These are phyloP conservation scores for Chaetomium sp. DNA, from an alignment of 2,329 filamentous ascomycete genomes.

Conservation along the genomic window DNA sequence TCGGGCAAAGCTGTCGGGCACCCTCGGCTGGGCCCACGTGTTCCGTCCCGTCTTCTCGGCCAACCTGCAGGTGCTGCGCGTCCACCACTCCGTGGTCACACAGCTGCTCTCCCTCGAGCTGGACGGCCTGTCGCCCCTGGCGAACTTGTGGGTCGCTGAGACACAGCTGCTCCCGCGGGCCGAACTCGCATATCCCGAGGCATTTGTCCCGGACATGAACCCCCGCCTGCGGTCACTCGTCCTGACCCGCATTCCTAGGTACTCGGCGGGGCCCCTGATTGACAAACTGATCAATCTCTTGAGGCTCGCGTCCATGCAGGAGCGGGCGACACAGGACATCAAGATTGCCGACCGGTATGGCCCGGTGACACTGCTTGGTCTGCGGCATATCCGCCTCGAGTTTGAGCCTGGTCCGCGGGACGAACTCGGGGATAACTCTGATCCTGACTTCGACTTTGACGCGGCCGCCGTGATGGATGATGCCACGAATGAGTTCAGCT, in stretches of 20 bases:
- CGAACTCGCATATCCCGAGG: conserved; percentile 50
- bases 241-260: conserved; percentile 57
- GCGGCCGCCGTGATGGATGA: conserved; percentile 45
- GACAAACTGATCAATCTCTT: conserved; percentile 53
- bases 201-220: conserved; percentile 59
- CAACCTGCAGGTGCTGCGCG: conserved; percentile 54
- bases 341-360: conserved; percentile 39
- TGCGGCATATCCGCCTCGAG: conserved; percentile 58
- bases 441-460: conserved; percentile 44
- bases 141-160: conserved; percentile 49
- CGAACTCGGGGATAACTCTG: conserved; percentile 39
- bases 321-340: conserved; percentile 47
- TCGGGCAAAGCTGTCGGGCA: conserved; percentile 44
- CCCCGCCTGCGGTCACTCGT: conserved; percentile 56
- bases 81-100: conserved; percentile 64
- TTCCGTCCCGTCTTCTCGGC: conserved; percentile 57
- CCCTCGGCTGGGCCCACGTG: conserved; percentile 50
- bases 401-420: conserved; percentile 51
- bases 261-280: conserved; percentile 54
- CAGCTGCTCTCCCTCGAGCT: conserved; percentile 51
- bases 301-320: conserved; percentile 51
- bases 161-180: conserved; percentile 47
- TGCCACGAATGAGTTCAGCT: conserved; percentile 48
- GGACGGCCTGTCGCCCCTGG: conserved; percentile 42
- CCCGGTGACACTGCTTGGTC: conserved; percentile 51